phyloP scores from a whole-genome alignment of 2,329 filamentous ascomycete species.

The Rhynchosporium secalis region DNA sequence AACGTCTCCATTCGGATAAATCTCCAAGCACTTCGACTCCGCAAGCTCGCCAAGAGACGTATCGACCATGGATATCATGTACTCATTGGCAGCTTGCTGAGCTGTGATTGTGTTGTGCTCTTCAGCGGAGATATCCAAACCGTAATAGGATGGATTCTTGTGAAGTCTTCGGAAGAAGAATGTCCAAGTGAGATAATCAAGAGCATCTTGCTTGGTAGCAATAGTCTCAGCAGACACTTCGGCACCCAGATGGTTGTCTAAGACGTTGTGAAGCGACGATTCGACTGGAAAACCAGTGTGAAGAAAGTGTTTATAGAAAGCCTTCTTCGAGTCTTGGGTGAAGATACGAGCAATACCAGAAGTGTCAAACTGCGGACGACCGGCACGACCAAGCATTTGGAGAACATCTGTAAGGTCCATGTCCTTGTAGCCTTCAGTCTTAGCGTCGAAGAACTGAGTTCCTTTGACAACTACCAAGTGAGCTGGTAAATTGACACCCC shows the following conservation, averaged over 20 bases:
- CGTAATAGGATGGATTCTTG: slow-evolving; percentile 98
- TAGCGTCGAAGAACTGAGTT: slow-evolving; percentile 97
- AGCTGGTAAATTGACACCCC: slow-evolving; percentile 96
- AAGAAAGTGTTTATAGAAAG: slow-evolving; percentile 98
- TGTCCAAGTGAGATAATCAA: slow-evolving; percentile 98
- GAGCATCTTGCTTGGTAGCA: slow-evolving; percentile 89
- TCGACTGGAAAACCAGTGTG: slow-evolving; percentile 98
- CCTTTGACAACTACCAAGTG: slow-evolving; percentile 98
- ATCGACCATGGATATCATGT: slow-evolving; percentile 90
- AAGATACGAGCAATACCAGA: slow-evolving; percentile 97
- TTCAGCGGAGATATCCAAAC: slow-evolving; percentile 87
- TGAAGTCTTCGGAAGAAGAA: slow-evolving; percentile 98
- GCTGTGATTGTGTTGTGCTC: slow-evolving; percentile 87
- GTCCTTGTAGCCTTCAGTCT: slow-evolving; percentile 95
- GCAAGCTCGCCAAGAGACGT: slow-evolving; percentile 80
- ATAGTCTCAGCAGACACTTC: slow-evolving; percentile 94
- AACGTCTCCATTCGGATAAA: slow-evolving; percentile 85
- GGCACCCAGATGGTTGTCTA: slow-evolving; percentile 95
- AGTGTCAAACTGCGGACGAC: slow-evolving; percentile 92
- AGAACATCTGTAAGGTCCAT: slow-evolving; percentile 98
- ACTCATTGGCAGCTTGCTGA: slow-evolving; percentile 86
- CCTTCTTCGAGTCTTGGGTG: slow-evolving; percentile 95
- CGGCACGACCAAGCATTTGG: slow-evolving; percentile 95
- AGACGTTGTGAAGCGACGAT: slow-evolving; percentile 90
- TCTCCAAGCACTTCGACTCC: slow-evolving; percentile 78